Evolutionary conservation across 1,284 basidiomycete species (phyloP).

Genomic region (Lignosus rhinocerotis): DNA sequence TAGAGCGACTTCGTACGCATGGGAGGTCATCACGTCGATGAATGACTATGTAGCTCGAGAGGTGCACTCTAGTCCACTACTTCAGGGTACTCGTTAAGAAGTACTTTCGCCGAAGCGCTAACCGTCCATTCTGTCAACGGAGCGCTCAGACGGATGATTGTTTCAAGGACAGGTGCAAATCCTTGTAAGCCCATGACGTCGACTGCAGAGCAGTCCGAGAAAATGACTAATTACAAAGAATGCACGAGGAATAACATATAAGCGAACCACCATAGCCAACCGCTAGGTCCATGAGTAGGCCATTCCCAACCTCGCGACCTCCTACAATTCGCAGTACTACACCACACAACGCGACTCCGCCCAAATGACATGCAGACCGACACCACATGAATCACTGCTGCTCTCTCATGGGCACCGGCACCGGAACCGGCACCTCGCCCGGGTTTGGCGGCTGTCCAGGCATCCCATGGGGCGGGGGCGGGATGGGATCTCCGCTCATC

Average conservation of each 20-base stretch:
- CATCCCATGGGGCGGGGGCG: conserved; percentile 27
- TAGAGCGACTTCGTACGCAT: conserved; percentile 75
- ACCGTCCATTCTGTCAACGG: too few species aligned
- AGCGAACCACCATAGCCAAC: not conserved
- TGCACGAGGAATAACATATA: not conserved
- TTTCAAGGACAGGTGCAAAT: too few species aligned
- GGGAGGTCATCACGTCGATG: conserved; percentile 31
- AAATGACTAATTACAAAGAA: not conserved
- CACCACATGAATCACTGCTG: conserved; percentile 15
- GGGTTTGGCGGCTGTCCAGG: conserved; percentile 28
- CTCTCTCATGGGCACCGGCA: conserved; percentile 17
- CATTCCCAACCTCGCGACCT: too few species aligned
- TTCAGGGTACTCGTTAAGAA: too few species aligned
- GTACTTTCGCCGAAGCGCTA: too few species aligned
- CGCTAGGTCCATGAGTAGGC: not conserved
- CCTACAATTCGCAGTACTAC: not conserved
- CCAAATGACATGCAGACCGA: not conserved
- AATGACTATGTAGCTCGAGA: too few species aligned
- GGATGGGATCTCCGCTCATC: conserved; percentile 58
- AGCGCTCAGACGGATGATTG: too few species aligned
- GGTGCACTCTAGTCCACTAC: too few species aligned
- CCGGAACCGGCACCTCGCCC: conserved; percentile 26
- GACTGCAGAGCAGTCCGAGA: not conserved
- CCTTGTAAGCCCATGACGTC: not conserved
- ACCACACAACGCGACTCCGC: not conserved